These are phyloP conservation scores for Heterococcus sp. DNA, from an alignment of 108 stramenopile genomes.

Conservation along the genomic window DNA sequence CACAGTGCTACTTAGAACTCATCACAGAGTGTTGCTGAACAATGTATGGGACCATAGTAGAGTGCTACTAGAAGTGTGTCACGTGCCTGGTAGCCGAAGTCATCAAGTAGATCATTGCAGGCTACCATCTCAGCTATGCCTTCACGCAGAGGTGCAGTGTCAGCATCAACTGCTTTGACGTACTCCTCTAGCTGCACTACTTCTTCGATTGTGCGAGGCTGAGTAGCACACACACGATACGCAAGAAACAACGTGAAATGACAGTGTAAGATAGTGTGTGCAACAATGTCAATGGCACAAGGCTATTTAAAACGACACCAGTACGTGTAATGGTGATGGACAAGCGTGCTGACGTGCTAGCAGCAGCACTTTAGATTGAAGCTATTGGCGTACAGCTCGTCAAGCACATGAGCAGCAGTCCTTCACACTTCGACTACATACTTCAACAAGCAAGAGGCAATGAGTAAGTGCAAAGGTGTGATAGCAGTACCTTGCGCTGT, in stretches of 20 bases:
- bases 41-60: background rate
- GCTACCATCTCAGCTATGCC: conserved; percentile 47
- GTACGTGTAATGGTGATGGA: no score
- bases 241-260: no score
- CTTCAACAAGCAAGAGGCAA: no score
- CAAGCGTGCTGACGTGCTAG: no score
- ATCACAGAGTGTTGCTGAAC: background rate
- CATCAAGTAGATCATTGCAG: conserved; percentile 49
- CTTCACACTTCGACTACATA: no score
- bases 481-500: background rate
- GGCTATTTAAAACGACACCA: no score
- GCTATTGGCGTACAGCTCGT: background rate
- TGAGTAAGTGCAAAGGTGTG: background rate
- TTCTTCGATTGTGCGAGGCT: conserved; percentile 59
- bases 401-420: background rate
- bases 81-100: background rate
- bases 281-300: no score
- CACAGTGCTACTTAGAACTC: background rate
- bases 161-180: conserved; percentile 29
- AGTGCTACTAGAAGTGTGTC: background rate
- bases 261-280: no score
- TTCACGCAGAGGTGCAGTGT: conserved; percentile 11
- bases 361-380: background rate
- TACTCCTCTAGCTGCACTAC: conserved; percentile 52
- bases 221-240: conserved; percentile 33